These are phyloP conservation scores for Aspergillus alliaceus DNA, from an alignment of 2,329 filamentous ascomycete species.

Conservation along the genomic window DNA sequence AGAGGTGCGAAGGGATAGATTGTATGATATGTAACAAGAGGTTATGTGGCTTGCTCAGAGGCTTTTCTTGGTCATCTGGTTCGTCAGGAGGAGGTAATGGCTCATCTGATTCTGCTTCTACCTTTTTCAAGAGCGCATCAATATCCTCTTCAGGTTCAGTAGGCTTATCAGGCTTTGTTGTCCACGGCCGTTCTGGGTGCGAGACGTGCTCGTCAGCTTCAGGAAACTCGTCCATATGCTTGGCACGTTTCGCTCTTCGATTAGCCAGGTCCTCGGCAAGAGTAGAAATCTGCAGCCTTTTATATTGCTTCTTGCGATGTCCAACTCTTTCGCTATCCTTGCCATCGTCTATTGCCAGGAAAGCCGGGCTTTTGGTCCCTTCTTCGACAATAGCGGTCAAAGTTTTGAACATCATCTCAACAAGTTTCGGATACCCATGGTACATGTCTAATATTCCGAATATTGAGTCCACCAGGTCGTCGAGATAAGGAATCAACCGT, in stretches of 20 bases:
- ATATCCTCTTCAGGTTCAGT: constrained; percentile 15
- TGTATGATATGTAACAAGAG: constrained; percentile 78
- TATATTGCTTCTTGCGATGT: constrained; percentile 31
- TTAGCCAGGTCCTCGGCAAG: constrained; percentile 35
- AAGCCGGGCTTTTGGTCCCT: constrained; percentile 60
- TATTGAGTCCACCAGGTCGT: constrained; percentile 86
- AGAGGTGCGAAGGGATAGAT: constrained; percentile 86
- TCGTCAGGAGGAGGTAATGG: constrained; percentile 44
- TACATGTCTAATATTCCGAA: constrained; percentile 94
- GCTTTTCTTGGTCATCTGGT: constrained; percentile 57
- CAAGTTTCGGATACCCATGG: constrained; percentile 84
- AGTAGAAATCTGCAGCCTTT: constrained; percentile 31
- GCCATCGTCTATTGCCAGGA: constrained; percentile 46
- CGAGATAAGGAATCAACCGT: constrained; percentile 78
- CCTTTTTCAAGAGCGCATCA: constrained; percentile 11
- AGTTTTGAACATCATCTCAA: constrained; percentile 81
- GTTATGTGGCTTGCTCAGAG: constrained; percentile 72
- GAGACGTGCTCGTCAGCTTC: constrained; percentile 23
- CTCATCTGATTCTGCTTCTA: constrained; percentile 35
- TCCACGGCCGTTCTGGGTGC: constrained; percentile 37
- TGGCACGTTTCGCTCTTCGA: constrained; percentile 32
- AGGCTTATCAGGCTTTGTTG: constrained; percentile 23
- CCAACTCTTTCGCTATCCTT: constrained; percentile 22
- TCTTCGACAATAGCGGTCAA: constrained; percentile 81
- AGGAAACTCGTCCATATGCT: constrained; percentile 20